Evolutionary conservation across 805 yeast genomes (phyloP), one percentile per base, ranked within the genome.

Genomic region (Citeromyces matritensis): DNA sequence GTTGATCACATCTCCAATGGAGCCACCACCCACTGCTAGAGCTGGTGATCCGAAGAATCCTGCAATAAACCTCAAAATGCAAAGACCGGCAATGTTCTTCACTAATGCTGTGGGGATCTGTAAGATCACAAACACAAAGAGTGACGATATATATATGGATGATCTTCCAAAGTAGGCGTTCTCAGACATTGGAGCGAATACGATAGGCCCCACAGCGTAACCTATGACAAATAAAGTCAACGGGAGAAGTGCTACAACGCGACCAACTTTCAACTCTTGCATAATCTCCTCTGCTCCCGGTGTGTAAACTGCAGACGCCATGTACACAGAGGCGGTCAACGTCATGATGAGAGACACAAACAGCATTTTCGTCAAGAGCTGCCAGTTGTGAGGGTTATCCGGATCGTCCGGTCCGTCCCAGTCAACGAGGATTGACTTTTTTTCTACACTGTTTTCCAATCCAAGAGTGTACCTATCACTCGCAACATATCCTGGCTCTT

Each of bases 131-230:
- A 69, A 73, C 2, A 69, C 28, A 34, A 67, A 69, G 47, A 3
- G 77, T 57, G 13, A 49, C 30, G 23, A n/a, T n/a, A 62, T 51
- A 37, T 70, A 73, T 26, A 69, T 58, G 23, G 59, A 51, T 33
- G 65, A 66, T 38, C 79, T 58, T 9, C 80, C 80, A 30, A 68
- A 45, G 4, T 48, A 44, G 3, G 72, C 65, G 30, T 66, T 57
- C 44, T 73, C 81, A 9, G 74, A 63, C 37, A 73, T 39, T 3
- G 81, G 80, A 0, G 76, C 63, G 32, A 70, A 65, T 2, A 70
- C 38, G 55, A 73, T 53, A 2, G 78, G 78, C 1, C 78, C 78
- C 12, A 70, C 31, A 32, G 74, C 80, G 42, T 73, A 72, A 6
- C 79, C 81, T 19, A 71, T 40, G 6, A 73, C 73, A 38, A 65